phyloP scores from a whole-genome alignment of 495 filamentous ascomycete genomes.

The Penicillium tannophilum region DNA sequence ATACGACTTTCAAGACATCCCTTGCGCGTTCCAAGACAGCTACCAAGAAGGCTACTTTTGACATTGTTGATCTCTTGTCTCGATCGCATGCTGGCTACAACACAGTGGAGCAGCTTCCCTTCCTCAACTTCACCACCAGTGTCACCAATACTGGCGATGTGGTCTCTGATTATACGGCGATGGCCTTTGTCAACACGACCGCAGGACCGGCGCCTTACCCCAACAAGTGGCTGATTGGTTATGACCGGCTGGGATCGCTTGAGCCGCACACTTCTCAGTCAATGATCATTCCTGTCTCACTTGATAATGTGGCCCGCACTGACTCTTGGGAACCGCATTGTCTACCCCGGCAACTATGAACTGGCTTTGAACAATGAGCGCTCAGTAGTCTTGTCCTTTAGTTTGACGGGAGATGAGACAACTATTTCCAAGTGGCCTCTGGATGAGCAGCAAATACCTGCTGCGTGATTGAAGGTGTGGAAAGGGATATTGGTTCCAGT shows the following conservation, averaged over 20 bases:
- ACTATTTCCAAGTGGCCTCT: constrained; percentile 37
- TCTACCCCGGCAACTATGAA: constrained; percentile 68
- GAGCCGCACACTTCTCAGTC: constrained; percentile 36
- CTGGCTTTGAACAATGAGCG: constrained; percentile 56
- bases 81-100: constrained; percentile 28
- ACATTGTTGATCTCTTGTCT: constrained; percentile 34
- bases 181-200: constrained; percentile 57
- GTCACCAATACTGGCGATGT: constrained; percentile 56
- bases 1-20: constrained; percentile 49
- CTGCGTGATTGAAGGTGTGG: constrained; percentile 13
- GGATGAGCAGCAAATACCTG: constrained; percentile 31
- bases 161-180: constrained; percentile 60
- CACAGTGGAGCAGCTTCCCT: constrained; percentile 38
- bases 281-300: constrained; percentile 50
- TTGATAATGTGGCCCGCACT: constrained; percentile 60
- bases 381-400: constrained; percentile 30
- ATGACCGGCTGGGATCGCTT: constrained; percentile 53
- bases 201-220: constrained; percentile 63
- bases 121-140: constrained; percentile 46
- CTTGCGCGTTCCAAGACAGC: constrained; percentile 10
- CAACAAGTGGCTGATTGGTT: constrained; percentile 64
- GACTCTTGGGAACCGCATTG: constrained; percentile 60
- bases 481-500: neutral
- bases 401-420: constrained; percentile 33
- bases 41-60: constrained; percentile 15